Evolutionary conservation across 2,329 filamentous ascomycete genomes (phyloP).

Genomic region (Neophaeococcomyces mojaviensis): DNA sequence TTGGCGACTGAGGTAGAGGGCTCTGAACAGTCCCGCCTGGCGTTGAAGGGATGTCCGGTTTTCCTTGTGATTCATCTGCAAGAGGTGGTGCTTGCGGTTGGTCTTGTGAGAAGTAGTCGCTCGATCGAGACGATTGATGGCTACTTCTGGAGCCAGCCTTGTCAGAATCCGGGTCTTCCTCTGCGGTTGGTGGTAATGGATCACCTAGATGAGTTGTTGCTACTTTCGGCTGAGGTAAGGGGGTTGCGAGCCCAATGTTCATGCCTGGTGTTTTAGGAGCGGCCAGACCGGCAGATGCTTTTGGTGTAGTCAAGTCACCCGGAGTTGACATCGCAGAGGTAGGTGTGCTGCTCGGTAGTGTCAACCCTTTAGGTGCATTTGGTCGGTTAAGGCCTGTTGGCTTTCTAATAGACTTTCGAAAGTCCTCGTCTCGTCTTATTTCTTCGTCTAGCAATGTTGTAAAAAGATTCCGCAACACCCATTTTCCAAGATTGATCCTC

Average conservation of each 20-base stretch:
- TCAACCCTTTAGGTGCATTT: conserved; percentile 20
- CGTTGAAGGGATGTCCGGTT: conserved; percentile 43
- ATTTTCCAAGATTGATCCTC: conserved; percentile 93
- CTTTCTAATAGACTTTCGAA: conserved; percentile 57
- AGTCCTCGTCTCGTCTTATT: conserved; percentile 68
- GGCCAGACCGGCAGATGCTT: conserved; percentile 54
- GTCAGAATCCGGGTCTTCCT: conserved; percentile 21
- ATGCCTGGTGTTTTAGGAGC: conserved; percentile 66
- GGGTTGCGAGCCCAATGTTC: conserved; percentile 70
- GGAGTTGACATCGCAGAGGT: conserved; percentile 14
- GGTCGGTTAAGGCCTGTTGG: conserved; percentile 37
- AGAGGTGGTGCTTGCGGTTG: conserved; percentile 43
- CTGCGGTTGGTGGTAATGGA: conserved; percentile 28
- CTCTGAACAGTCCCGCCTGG: conserved; percentile 37
- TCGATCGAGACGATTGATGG: conserved; percentile 27
- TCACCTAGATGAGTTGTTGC: conserved; percentile 25
- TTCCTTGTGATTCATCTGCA: conserved; percentile 22
- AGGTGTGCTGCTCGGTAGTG: conserved; percentile 13
- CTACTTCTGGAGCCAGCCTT: conserved; percentile 5
- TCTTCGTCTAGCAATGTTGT: conserved; percentile 83
- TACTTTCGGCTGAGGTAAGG: conserved; percentile 35
- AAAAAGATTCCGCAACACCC: conserved; percentile 90
- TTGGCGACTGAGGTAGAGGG: conserved; percentile 44
- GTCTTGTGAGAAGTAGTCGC: conserved; percentile 58
- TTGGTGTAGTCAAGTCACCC: conserved; percentile 45